Evolutionary conservation across 495 filamentous ascomycete genomes (phyloP), one percentile per base, ranked within the genome.

Genomic region (Lasiosphaeria miniovina): DNA sequence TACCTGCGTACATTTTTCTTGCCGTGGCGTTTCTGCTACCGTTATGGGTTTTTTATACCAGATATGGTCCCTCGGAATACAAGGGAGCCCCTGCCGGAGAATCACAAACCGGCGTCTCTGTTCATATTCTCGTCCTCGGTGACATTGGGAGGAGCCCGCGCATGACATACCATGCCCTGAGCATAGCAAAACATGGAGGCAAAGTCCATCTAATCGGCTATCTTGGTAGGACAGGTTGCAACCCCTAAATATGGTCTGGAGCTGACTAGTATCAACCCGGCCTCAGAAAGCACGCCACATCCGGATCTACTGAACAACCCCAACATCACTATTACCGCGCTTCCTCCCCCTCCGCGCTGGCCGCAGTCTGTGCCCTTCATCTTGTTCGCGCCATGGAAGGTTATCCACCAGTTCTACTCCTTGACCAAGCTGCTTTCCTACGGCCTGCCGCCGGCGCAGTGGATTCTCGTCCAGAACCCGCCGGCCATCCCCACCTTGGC

Each of bases 121-220:
- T 90, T 33, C 90, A 96, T 67, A 83, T 99, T 38, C 81, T 98
- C n/a, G 94, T 99, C 45, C 82, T 99, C n/a, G 94, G 94, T 12
- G 94, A 99, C 68, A 94, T 99, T 73, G 94, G 94, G 32, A 85
- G 92, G 38, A 96, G 91, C 71, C 94, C 94, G 32, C 90, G 94
- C 59, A 99, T 99, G 94, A 94, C 97, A 71, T 97, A 99, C 69
- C 94, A 99, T 83, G 91, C 93, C 24, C 71, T 96, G 60, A 97
- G 93, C 70, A 86, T 98, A 68, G 92, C 93, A 31, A 89, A 84
- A 62, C 86, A 91, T 61, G 90, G 91, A 40, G 89, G 85, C 0
- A 76, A 81, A 36, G 94, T 96, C 14, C 84, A 93, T 65, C 75
- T 99, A 10, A 88, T 98, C 64, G 95, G 94, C 34, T 99, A 96